Conservation (phyloP, 2,329 filamentous ascomycete species). For the Mollisiaceae sp. region DNA sequence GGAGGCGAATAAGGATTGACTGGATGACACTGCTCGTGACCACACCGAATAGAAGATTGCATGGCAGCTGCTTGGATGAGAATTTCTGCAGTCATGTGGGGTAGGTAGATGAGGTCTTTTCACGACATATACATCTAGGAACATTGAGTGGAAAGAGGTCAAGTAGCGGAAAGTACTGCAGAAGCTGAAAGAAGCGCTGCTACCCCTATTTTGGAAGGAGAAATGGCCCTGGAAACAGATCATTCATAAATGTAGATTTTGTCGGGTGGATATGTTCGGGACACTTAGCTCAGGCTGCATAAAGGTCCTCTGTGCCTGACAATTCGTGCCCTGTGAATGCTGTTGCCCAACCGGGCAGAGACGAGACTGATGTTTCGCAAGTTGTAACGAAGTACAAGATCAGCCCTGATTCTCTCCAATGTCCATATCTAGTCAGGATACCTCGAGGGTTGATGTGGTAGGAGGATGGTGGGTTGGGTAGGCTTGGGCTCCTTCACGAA, state of each 20-base stretch:
- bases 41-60: background rate
- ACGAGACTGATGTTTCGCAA: background rate
- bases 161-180: background rate
- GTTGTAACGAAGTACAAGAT: background rate
- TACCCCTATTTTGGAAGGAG: background rate
- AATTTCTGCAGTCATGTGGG: constrained; percentile 1
- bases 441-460: background rate
- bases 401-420: background rate
- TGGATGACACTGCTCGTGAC: background rate
- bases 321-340: background rate
- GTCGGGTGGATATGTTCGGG: background rate
- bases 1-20: background rate
- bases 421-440: background rate
- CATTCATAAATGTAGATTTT: background rate
- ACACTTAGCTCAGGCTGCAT: background rate
- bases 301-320: background rate
- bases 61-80: background rate
- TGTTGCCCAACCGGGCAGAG: background rate
- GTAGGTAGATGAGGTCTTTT: background rate
- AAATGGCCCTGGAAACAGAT: background rate
- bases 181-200: background rate
- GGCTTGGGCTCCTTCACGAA: background rate
- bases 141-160: background rate
- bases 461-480: background rate
- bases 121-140: background rate